Percentiles rank a stretch among this genome's conserved stretches.
Conservation (phyloP, 1,284 basidiomycete genomes). For the Leccinum subfulvum region DNA sequence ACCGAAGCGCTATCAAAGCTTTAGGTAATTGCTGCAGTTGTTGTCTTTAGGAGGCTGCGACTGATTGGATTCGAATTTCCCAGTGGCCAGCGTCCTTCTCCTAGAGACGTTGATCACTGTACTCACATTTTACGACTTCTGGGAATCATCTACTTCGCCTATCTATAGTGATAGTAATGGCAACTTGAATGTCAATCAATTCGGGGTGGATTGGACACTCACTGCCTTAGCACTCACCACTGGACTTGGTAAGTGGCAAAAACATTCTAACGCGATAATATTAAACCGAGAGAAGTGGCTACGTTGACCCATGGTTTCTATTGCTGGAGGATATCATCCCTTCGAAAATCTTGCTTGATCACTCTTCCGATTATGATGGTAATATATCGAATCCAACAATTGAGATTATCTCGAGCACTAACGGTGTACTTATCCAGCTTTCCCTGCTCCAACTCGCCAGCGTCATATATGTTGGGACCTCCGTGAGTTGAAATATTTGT, state of each 20-base stretch:
- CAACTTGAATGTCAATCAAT: not conserved
- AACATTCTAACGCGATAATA: not conserved
- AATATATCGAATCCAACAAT: not conserved
- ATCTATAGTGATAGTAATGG: not conserved
- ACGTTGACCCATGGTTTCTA: slow-evolving; percentile 16
- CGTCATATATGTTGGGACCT: slow-evolving; percentile 2
- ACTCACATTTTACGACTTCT: slow-evolving; percentile 16
- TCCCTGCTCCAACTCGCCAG: slow-evolving; percentile 17
- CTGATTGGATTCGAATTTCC: not conserved
- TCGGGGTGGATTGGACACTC: not conserved
- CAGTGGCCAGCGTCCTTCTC: slow-evolving; percentile 13
- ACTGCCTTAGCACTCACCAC: slow-evolving; percentile 6
- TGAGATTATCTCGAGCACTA: not conserved
- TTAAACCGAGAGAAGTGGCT: slow-evolving; percentile 9
- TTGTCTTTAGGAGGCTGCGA: not conserved
- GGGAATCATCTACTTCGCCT: not conserved
- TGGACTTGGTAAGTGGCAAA: slow-evolving; percentile 10
- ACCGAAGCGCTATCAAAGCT: slow-evolving; percentile 6
- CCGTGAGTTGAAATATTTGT: not conserved
- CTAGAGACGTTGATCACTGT: slow-evolving; percentile 14
- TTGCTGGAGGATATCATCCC: slow-evolving; percentile 19
- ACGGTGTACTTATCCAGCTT: slow-evolving; percentile 4
- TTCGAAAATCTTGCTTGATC: slow-evolving; percentile 5
- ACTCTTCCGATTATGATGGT: slow-evolving; percentile 13
- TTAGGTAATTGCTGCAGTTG: not conserved